Evolutionary conservation across 2,329 filamentous ascomycete genomes (phyloP).

Genomic region (Diplodia mutila): DNA sequence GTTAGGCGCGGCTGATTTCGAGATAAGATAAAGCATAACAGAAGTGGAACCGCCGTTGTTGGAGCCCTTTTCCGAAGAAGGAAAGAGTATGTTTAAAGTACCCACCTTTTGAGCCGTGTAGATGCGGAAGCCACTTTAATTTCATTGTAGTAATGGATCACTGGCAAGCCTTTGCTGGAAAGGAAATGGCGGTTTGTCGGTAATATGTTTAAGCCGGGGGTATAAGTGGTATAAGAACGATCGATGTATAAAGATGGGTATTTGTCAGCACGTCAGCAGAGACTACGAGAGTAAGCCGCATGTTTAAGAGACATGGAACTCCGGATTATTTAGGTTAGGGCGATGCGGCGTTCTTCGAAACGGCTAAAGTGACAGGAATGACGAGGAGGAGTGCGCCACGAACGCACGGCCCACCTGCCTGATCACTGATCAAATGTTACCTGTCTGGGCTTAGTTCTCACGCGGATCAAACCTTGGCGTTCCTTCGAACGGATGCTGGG

Average conservation of each 20-base stretch:
- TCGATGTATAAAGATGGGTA: not conserved
- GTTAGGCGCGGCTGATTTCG: not conserved
- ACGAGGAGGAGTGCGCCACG: too few relatives aligned
- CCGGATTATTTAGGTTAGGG: not conserved
- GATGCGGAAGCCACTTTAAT: not conserved
- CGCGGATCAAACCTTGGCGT: not conserved
- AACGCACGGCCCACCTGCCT: too few relatives aligned
- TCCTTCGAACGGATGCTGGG: not conserved
- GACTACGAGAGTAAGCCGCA: not conserved
- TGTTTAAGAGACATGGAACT: not conserved
- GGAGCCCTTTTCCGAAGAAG: not conserved
- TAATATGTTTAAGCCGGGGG: not conserved
- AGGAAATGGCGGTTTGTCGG: not conserved
- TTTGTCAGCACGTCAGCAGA: too few relatives aligned
- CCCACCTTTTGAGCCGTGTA: not conserved
- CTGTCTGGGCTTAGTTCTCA: not conserved
- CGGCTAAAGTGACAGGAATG: not conserved
- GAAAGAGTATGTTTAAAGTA: not conserved
- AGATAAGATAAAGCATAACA: too few relatives aligned
- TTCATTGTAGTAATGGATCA: not conserved
- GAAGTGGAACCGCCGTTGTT: not conserved
- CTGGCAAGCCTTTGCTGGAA: not conserved
- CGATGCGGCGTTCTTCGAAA: not conserved
- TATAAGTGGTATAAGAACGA: not conserved
- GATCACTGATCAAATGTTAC: conserved; percentile 19